A percentile compares a stretch with the other conserved stretches of the same genome.
Conservation (phyloP, 495 filamentous ascomycete species). For the Talaromyces adpressus region DNA sequence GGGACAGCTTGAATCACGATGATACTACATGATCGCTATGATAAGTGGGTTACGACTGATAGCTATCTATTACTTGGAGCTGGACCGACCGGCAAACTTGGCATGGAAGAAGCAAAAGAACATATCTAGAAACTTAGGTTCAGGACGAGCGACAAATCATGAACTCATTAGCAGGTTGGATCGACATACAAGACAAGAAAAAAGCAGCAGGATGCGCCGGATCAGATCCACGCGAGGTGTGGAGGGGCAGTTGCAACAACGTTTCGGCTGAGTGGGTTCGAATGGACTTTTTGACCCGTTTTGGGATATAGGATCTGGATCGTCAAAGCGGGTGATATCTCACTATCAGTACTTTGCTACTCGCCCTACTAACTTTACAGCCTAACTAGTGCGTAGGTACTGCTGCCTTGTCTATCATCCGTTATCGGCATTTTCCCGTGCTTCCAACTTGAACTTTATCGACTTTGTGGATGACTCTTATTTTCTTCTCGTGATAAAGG, state of each 20-base stretch:
- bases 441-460: neutral
- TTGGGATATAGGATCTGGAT: conserved; percentile 17
- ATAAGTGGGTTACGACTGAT: neutral
- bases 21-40: neutral
- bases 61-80: neutral
- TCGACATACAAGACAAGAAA: conserved; percentile 1
- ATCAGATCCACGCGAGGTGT: conserved; percentile 9
- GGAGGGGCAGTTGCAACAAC: conserved; percentile 7
- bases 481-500: neutral
- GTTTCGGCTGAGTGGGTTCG: conserved; percentile 6
- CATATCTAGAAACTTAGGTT: neutral
- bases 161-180: neutral
- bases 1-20: neutral
- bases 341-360: neutral
- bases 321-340: conserved; percentile 6
- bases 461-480: neutral
- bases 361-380: neutral
- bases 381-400: neutral
- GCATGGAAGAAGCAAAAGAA: neutral
- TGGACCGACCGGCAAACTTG: neutral
- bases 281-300: conserved; percentile 26
- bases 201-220: neutral
- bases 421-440: conserved; percentile 1
- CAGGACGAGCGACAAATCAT: neutral
- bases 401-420: neutral